phyloP scores from a whole-genome alignment of 495 filamentous ascomycete species.

The Xanthoparmelia taractica region DNA sequence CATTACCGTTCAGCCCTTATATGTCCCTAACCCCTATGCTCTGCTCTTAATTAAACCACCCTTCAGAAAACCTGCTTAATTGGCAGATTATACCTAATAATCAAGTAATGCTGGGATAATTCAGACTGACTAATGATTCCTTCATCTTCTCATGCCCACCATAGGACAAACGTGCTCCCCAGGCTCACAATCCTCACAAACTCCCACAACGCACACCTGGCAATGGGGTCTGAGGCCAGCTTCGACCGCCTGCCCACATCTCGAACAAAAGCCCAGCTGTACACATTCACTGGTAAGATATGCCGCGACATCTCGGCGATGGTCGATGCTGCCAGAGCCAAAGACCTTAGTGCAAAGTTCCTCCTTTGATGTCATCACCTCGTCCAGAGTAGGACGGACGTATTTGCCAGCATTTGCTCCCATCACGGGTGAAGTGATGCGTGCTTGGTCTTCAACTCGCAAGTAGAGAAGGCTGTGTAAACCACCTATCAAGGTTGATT shows the following conservation, averaged over 20 bases:
- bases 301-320: conserved; percentile 12
- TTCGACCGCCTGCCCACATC: conserved; percentile 13
- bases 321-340: conserved; percentile 10
- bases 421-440: conserved; percentile 8
- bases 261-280: conserved; percentile 12
- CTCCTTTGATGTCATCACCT: conserved; percentile 15
- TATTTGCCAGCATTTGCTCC: conserved; percentile 8
- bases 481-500: not conserved
- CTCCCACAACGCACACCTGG: conserved; percentile 5
- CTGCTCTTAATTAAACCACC: too few species aligned
- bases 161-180: conserved; percentile 12
- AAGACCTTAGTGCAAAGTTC: conserved; percentile 15
- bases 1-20: too few species aligned
- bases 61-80: too few species aligned
- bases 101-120: too few species aligned
- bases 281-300: conserved; percentile 3
- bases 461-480: conserved; percentile 13
- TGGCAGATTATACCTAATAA: too few species aligned
- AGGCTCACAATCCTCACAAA: conserved; percentile 12
- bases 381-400: conserved; percentile 12
- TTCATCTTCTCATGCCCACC: not conserved
- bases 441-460: not conserved
- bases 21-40: too few species aligned
- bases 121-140: too few species aligned
- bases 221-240: not conserved